A percentile compares a stretch with the other conserved stretches of the same genome.
Evolutionary conservation across 129 eudicot species (phyloP).

Genomic region (Rutidosis leptorrhynchoides): DNA sequence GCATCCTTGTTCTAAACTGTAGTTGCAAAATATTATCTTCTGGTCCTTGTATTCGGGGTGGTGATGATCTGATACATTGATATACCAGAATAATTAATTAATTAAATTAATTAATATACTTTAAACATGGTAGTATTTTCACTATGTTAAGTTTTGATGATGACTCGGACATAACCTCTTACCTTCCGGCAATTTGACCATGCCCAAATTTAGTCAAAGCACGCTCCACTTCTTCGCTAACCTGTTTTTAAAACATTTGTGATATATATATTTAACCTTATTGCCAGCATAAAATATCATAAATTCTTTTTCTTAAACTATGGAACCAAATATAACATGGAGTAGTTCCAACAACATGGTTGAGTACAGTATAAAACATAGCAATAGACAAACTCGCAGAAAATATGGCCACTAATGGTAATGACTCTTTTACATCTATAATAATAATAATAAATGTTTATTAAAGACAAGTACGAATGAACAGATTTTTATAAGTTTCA

Average conservation of each 20-base stretch:
- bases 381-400: neutral
- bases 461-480: neutral
- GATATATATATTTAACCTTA: neutral
- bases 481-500: neutral
- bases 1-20: neutral
- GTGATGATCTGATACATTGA: slow-evolving; percentile 1
- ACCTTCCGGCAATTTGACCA: slow-evolving; percentile 4
- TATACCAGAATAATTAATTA: no score
- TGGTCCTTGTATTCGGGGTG: neutral
- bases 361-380: neutral
- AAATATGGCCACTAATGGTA: neutral
- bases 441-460: no score
- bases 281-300: neutral
- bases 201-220: neutral
- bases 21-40: neutral
- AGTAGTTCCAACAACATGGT: neutral
- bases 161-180: neutral
- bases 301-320: neutral
- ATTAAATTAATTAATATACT: neutral
- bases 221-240: slow-evolving; percentile 13
- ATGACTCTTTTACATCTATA: neutral
- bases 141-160: neutral
- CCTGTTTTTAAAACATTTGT: neutral
- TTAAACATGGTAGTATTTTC: neutral
- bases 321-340: neutral